These are phyloP conservation scores for Cicer judaicum DNA, from an alignment of 306 rosid species.

Conservation along the genomic window DNA sequence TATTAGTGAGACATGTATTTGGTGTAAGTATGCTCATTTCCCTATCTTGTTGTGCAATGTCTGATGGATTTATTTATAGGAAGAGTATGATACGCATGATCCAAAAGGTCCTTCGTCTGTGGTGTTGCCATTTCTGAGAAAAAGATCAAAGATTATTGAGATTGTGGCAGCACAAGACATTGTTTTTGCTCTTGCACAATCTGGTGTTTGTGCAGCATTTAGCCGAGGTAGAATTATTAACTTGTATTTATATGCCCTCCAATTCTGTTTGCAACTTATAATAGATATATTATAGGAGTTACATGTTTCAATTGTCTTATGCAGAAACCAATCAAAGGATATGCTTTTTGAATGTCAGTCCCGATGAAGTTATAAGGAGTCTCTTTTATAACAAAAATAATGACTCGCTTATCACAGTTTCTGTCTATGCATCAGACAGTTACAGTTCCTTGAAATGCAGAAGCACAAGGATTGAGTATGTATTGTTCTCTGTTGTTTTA, in stretches of 20 bases:
- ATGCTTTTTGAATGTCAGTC: slow-evolving; percentile 96
- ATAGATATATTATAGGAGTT: slow-evolving; percentile 23
- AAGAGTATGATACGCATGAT: slow-evolving; percentile 71
- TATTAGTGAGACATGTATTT: slow-evolving; percentile 21
- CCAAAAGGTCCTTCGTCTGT: slow-evolving; percentile 62
- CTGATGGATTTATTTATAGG: slow-evolving; percentile 49
- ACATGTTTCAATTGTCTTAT: slow-evolving; percentile 44
- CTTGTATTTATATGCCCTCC: not conserved
- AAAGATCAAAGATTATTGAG: slow-evolving; percentile 66
- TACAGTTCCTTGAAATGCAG: slow-evolving; percentile 99
- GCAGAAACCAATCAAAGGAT: slow-evolving; percentile 93
- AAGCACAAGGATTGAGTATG: slow-evolving; percentile 97
- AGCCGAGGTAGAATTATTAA: slow-evolving; percentile 56
- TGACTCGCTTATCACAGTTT: slow-evolving; percentile 97
- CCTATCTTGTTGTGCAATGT: not conserved
- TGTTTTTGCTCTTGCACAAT: slow-evolving; percentile 71
- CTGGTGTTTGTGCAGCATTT: slow-evolving; percentile 74
- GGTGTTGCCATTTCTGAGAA: slow-evolving; percentile 61
- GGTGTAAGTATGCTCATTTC: not conserved
- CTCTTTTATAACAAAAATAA: slow-evolving; percentile 95
- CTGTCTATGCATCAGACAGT: slow-evolving; percentile 97
- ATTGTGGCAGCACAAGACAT: slow-evolving; percentile 68
- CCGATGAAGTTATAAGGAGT: slow-evolving; percentile 97
- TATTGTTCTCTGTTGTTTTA: slow-evolving; percentile 33
- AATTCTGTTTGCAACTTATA: slow-evolving; percentile 30